These are phyloP conservation scores for Escallonia rubra DNA, from an alignment of 129 eudicot species.

Conservation along the genomic window DNA sequence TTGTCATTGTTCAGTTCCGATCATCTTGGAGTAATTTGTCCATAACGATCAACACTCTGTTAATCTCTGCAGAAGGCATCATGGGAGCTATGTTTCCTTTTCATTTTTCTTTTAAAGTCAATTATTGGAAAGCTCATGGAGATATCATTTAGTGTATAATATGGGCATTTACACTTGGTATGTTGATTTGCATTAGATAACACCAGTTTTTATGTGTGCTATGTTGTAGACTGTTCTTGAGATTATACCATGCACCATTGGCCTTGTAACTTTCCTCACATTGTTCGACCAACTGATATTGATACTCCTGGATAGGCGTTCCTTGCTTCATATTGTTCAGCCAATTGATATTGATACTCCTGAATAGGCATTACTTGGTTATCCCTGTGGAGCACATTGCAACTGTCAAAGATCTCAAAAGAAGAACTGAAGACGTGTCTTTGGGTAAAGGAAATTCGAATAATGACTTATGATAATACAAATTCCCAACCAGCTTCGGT, in stretches of 20 bases:
- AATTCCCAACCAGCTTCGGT: neutral
- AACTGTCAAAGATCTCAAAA: constrained; percentile 60
- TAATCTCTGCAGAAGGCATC: too few species aligned
- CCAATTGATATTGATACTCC: neutral
- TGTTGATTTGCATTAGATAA: neutral
- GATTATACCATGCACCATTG: neutral
- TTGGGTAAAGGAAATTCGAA: constrained; percentile 41
- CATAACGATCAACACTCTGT: too few species aligned
- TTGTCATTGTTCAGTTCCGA: too few species aligned
- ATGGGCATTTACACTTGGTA: neutral
- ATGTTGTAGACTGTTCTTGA: neutral
- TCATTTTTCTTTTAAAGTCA: neutral
- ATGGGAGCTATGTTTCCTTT: too few species aligned
- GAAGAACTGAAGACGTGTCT: constrained; percentile 46
- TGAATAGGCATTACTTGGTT: constrained; percentile 84
- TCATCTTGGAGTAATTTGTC: too few species aligned
- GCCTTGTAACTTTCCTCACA: constrained; percentile 12
- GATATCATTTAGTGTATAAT: too few species aligned
- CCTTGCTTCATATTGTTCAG: constrained; percentile 11
- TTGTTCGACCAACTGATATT: neutral
- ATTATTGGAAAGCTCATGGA: neutral
- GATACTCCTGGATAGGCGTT: neutral
- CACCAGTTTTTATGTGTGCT: neutral
- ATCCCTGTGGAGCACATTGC: constrained; percentile 83
- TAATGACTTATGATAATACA: neutral